Evolutionary conservation across 306 rosid genomes (phyloP), one percentile per base, ranked within the genome.

Genomic region (Lathyrus sativus): DNA sequence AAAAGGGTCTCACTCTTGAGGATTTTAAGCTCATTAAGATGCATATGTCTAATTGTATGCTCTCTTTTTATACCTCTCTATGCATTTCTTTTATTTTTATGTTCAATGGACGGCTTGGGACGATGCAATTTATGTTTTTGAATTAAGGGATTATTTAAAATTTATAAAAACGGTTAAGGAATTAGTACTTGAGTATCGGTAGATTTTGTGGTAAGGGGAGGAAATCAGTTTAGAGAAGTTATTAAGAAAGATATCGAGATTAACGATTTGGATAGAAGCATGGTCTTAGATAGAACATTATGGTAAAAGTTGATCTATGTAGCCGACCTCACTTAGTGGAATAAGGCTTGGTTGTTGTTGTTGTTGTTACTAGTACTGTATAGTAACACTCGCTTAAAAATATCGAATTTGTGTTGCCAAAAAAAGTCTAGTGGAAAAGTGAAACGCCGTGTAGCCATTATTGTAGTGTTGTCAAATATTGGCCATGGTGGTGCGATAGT

Each of bases 21-120:
- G 96, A 92, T 70, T 92, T 89, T 81, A 92, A 88, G 91, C 96
- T 87, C 74, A 84, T 92, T 29, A 92, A 92, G 90, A 86, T 87
- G 92, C 91, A 89, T 4, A 89, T 92, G 98, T 84, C 96, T 31
- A 88, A 50, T 82, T 87, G 98, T 92, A 50, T 18, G 56, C 11
- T 74, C 56, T 72, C 15, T 75, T 48, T 42, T 59, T 15, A 26
- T 12, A 33, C 31, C 9, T 44, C 53, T 63, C 4, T 64, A 13
- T 44, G 37, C 17, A 5, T 62, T 39, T 62, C 18, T 19, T 19
- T 6, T 4, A 62, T 39, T 13, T 62, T 17, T 42, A 62, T 59
- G 49, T 41, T 19, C 31, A 46, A 33, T 57, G 5, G 22, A 59
- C 44, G 65, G 44, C 14, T 7, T 12, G 2, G 3, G 26, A 14